phyloP scores from a whole-genome alignment of 768 basidiomycete species.

The Russula sp. region DNA sequence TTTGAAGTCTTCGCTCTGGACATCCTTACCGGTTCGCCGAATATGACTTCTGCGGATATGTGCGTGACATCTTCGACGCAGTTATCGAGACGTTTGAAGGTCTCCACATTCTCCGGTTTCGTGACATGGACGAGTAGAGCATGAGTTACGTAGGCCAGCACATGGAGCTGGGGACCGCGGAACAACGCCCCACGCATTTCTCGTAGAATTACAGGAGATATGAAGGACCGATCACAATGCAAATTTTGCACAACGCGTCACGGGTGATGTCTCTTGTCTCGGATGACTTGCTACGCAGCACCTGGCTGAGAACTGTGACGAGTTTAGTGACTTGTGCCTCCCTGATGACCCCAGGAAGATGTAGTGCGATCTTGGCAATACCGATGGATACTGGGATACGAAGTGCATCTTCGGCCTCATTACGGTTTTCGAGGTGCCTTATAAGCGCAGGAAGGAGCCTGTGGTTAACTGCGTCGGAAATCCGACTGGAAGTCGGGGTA shows the following conservation, averaged over 20 bases:
- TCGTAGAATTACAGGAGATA: conserved; percentile 70
- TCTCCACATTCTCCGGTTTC: conserved; percentile 49
- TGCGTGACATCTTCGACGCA: conserved; percentile 77
- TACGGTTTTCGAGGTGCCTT: conserved; percentile 75
- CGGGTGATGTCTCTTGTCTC: conserved; percentile 86
- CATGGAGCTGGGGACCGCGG: conserved; percentile 92
- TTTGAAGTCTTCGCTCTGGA: conserved; percentile 85
- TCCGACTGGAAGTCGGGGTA: conserved; percentile 35
- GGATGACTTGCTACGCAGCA: conserved; percentile 89
- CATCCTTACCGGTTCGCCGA: conserved; percentile 93
- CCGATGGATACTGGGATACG: conserved; percentile 89
- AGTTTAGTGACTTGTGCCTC: conserved; percentile 71
- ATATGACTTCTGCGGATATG: conserved; percentile 85
- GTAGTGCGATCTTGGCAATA: conserved; percentile 76
- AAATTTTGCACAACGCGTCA: conserved; percentile 80
- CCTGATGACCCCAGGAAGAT: conserved; percentile 63
- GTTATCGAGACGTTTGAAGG: conserved; percentile 66
- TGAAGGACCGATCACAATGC: conserved; percentile 62
- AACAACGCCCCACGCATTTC: conserved; percentile 82
- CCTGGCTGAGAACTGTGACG: conserved; percentile 82
- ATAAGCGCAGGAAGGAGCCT: conserved; percentile 79
- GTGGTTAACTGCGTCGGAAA: conserved; percentile 72
- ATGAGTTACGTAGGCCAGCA: conserved; percentile 82
- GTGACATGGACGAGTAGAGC: conserved; percentile 81
- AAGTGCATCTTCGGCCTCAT: conserved; percentile 76